These are phyloP conservation scores for Pseudonitzschia multiseries DNA, from an alignment of 108 stramenopile genomes.

Conservation along the genomic window DNA sequence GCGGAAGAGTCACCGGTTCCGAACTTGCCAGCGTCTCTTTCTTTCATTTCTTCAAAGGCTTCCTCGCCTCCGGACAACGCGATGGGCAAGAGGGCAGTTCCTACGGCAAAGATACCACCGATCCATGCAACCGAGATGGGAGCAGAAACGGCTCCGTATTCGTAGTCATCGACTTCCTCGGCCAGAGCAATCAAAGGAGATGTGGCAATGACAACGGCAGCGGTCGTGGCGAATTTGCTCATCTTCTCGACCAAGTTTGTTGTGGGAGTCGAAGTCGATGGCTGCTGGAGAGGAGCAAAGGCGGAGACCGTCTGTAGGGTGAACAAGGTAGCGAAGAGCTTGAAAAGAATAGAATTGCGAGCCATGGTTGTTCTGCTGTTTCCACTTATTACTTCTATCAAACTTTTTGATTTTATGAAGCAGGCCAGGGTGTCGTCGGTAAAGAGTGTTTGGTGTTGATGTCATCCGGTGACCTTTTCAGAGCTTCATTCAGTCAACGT, in stretches of 20 bases:
- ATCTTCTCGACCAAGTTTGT: conserved; percentile 20
- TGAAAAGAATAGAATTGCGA: conserved; percentile 13
- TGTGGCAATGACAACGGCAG: conserved; percentile 36
- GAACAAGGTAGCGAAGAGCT: conserved; percentile 7
- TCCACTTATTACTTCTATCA: background rate
- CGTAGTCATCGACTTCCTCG: conserved; percentile 75
- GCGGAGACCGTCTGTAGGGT: conserved; percentile 19
- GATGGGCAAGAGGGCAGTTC: conserved; percentile 73
- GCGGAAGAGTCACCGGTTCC: conserved; percentile 40
- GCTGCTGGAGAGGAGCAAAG: conserved; percentile 14
- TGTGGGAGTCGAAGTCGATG: background rate
- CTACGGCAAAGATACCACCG: conserved; percentile 68
- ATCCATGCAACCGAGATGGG: conserved; percentile 72
- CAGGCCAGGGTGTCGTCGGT: background rate
- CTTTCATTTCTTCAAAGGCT: conserved; percentile 86
- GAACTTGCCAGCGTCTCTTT: conserved; percentile 61
- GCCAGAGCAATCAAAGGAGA: conserved; percentile 68
- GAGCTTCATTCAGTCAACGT: too few species aligned
- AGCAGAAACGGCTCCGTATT: conserved; percentile 84
- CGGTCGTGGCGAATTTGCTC: conserved; percentile 21
- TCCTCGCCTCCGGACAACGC: conserved; percentile 74
- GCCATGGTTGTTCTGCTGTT: background rate
- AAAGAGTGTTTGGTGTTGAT: background rate
- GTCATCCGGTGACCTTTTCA: background rate
- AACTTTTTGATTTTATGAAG: background rate